A percentile compares a stretch with the other conserved stretches of the same genome.
Conservation (phyloP, 176 grass and related monocot species). For the Metroxylon sagu region DNA sequence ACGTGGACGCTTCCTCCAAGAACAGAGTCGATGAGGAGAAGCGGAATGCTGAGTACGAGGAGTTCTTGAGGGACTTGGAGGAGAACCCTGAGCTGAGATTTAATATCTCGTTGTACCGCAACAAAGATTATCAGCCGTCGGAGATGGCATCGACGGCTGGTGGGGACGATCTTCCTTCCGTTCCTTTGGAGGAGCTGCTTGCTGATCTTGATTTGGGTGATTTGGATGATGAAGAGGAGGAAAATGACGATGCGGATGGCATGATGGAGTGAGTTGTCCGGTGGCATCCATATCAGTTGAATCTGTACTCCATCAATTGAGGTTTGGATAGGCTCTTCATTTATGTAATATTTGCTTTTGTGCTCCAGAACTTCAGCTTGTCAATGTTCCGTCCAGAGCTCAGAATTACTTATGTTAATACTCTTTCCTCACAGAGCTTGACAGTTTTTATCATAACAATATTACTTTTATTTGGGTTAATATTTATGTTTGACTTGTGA, state of each 20-base stretch:
- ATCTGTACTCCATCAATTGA: too few relatives aligned
- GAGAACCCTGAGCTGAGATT: slow-evolving; percentile 36
- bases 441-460: too few relatives aligned
- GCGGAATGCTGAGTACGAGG: slow-evolving; percentile 52
- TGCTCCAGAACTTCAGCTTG: too few relatives aligned
- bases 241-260: slow-evolving; percentile 9
- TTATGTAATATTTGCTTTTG: too few relatives aligned
- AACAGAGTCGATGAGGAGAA: slow-evolving; percentile 61
- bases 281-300: neutral
- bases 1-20: slow-evolving; percentile 35
- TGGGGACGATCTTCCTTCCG: slow-evolving; percentile 52
- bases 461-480: too few relatives aligned
- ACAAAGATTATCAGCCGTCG: slow-evolving; percentile 58
- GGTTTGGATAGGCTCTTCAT: too few relatives aligned
- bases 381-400: too few relatives aligned
- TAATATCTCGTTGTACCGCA: slow-evolving; percentile 42
- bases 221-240: slow-evolving; percentile 9
- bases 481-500: too few relatives aligned
- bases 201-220: slow-evolving; percentile 54
- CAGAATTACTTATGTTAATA: too few relatives aligned
- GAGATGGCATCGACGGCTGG: slow-evolving; percentile 65
- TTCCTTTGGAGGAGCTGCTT: slow-evolving; percentile 65
- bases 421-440: too few relatives aligned
- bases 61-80: slow-evolving; percentile 58
- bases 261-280: slow-evolving; percentile 37